A percentile compares a stretch with the other conserved stretches of the same genome.
phyloP scores from a whole-genome alignment of 495 filamentous ascomycete genomes.

The Aspergillus sclerotiicarbonarius region DNA sequence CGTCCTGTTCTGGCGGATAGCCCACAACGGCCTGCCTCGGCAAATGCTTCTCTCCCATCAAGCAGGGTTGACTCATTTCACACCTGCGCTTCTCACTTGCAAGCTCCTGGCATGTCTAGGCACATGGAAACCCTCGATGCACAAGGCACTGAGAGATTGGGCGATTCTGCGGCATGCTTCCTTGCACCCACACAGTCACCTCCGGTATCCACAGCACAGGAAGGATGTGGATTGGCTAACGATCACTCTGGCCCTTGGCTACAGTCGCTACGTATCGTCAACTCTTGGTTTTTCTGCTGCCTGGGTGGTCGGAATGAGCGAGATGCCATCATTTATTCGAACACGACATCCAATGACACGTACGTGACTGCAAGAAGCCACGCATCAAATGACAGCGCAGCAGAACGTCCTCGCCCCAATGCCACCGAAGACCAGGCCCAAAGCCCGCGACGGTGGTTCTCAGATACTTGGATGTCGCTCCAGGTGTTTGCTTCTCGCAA shows the following conservation, averaged over 20 bases:
- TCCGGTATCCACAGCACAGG: neutral
- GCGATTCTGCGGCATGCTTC: constrained; percentile 1
- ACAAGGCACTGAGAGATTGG: neutral
- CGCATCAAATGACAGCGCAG: constrained; percentile 10
- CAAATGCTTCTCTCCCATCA: constrained; percentile 9
- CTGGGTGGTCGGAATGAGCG: constrained; percentile 6
- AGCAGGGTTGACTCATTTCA: constrained; percentile 9
- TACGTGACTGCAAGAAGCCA: constrained; percentile 31
- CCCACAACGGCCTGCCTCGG: constrained; percentile 1
- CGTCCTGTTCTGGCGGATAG: neutral
- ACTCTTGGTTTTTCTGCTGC: constrained; percentile 22
- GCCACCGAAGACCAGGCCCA: neutral
- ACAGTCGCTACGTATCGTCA: constrained; percentile 3
- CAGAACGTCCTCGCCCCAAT: neutral
- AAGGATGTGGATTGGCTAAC: neutral
- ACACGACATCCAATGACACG: constrained; percentile 24
- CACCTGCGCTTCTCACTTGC: constrained; percentile 8
- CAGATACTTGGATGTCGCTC: constrained; percentile 5
- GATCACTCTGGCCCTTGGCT: constrained; percentile 10
- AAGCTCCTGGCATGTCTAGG: neutral
- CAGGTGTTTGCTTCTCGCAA: neutral
- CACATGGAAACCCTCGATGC: neutral
- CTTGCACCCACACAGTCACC: constrained; percentile 13
- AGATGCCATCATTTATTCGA: constrained; percentile 13
- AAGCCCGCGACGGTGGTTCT: constrained; percentile 2